Evolutionary conservation across 1,284 basidiomycete genomes (phyloP), one percentile per base, ranked within the genome.

Genomic region (Puccinia sorghi): DNA sequence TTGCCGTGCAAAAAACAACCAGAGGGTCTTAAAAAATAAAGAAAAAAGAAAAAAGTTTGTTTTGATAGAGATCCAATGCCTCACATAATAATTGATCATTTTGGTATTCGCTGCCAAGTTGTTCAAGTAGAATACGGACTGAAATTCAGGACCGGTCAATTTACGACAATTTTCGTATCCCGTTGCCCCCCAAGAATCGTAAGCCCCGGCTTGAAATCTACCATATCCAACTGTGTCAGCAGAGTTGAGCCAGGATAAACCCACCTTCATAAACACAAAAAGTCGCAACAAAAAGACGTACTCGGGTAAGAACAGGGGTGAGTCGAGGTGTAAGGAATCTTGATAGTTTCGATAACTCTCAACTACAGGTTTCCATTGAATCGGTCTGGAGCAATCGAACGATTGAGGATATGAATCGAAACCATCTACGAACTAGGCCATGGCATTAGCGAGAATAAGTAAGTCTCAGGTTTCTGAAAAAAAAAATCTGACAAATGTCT

Each of bases 61-160:
- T 67, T 12, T 17, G 41, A 27, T 50, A 32, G 20, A 48, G 27
- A 25, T 52, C 8, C 20, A 50, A 69, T 69, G 37, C 59, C 86
- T 46, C 83, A 90, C 90, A 84, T 92, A 92, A 81, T 90, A 91
- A 81, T 88, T 91, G 71, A 92, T 89, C 76, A 92, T 81, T 82
- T 92, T 92, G 3, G 88, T 90, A 83, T 92, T 92, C 13, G 64
- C 63, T 0, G 74, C 74, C 37, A 67, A 59, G 56, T 88, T 87
- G 4, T 90, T 86, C 72, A 89, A 86, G 82, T 92, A 89, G 84
- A 91, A 92, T 0, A 92, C 91, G 61, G 88, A 90, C 83, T 89
- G 87, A 85, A 92, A 92, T 80, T 89, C 87, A 0, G 89, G 86
- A 2, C 90, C 90, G 22, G 90, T 91, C 71, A 92, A 85, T 2